phyloP scores from a whole-genome alignment of 305 asterid species.

The Plantago lanceolata region DNA sequence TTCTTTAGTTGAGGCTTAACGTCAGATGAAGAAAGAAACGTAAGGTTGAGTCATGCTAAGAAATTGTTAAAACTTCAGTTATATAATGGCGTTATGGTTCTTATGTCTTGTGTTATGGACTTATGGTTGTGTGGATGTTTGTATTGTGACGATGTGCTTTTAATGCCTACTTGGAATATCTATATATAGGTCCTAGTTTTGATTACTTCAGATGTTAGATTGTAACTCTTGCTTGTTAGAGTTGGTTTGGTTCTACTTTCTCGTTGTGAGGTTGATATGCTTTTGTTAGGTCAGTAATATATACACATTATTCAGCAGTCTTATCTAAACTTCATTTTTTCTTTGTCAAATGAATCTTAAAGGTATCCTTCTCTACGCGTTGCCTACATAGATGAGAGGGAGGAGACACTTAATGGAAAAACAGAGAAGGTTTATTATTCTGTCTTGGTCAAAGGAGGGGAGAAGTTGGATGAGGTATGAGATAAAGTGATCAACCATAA shows the following conservation, averaged over 20 bases:
- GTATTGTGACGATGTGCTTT: too few species aligned
- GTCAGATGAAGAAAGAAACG: constrained; percentile 47
- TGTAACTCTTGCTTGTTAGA: not conserved
- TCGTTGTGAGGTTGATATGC: not conserved
- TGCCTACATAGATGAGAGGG: constrained; percentile 96
- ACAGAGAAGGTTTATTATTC: constrained; percentile 67
- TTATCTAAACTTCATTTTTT: too few species aligned
- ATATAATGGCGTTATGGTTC: not conserved
- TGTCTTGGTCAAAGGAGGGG: constrained; percentile 76
- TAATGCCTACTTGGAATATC: too few species aligned
- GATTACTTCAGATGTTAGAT: not conserved
- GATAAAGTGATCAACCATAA: constrained; percentile 15
- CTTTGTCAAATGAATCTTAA: constrained; percentile 24
- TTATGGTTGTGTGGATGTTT: too few species aligned
- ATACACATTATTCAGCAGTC: not conserved
- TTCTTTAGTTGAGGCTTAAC: constrained; percentile 1
- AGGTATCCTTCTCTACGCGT: constrained; percentile 98
- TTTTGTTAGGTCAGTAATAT: not conserved
- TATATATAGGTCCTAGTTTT: not conserved
- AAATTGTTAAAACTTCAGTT: not conserved
- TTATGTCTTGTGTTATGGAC: too few species aligned
- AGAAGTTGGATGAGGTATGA: constrained; percentile 95
- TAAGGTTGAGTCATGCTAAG: too few species aligned
- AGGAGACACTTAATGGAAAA: constrained; percentile 54
- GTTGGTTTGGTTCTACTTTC: not conserved